phyloP scores from a whole-genome alignment of 768 basidiomycete genomes.

The Leucocoprinus sp. region DNA sequence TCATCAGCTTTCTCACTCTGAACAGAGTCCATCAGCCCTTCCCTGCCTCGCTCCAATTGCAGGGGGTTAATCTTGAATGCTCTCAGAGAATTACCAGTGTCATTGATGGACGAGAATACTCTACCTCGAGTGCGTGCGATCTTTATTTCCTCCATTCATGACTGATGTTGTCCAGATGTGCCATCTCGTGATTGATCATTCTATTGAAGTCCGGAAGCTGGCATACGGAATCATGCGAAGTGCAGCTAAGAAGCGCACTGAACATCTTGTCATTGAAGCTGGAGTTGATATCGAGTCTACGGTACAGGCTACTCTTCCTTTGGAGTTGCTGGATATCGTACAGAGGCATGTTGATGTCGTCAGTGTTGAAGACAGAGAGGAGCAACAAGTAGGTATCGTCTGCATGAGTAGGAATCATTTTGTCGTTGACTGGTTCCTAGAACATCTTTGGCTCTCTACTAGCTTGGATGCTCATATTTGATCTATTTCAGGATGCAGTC shows the following conservation, averaged over 20 bases:
- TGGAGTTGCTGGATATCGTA: slow-evolving; percentile 58
- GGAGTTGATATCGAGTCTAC: slow-evolving; percentile 64
- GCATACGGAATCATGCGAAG: slow-evolving; percentile 64
- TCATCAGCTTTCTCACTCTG: slow-evolving; percentile 16
- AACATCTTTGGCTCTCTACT: slow-evolving; percentile 63
- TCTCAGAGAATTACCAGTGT: slow-evolving; percentile 54
- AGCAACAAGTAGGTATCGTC: slow-evolving; percentile 26
- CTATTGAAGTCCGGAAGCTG: slow-evolving; percentile 61
- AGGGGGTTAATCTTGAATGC: slow-evolving; percentile 62
- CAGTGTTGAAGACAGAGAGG: slow-evolving; percentile 27
- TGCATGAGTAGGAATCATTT: background rate
- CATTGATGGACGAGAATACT: slow-evolving; percentile 55
- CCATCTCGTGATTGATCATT: slow-evolving; percentile 64
- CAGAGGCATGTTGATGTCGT: slow-evolving; percentile 35
- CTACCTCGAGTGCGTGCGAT: slow-evolving; percentile 45
- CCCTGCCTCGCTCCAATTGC: slow-evolving; percentile 57
- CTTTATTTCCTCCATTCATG: background rate
- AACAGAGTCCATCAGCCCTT: slow-evolving; percentile 19
- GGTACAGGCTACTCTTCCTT: slow-evolving; percentile 48
- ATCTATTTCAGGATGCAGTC: slow-evolving; percentile 78
- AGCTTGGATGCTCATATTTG: slow-evolving; percentile 85
- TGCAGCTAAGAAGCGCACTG: slow-evolving; percentile 69
- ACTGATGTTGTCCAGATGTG: slow-evolving; percentile 48
- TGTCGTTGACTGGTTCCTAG: slow-evolving; percentile 15
- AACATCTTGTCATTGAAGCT: slow-evolving; percentile 80